Base-by-base conservation (phyloP, 208 protist species). In the Herpetomonas tarakana region DNA sequence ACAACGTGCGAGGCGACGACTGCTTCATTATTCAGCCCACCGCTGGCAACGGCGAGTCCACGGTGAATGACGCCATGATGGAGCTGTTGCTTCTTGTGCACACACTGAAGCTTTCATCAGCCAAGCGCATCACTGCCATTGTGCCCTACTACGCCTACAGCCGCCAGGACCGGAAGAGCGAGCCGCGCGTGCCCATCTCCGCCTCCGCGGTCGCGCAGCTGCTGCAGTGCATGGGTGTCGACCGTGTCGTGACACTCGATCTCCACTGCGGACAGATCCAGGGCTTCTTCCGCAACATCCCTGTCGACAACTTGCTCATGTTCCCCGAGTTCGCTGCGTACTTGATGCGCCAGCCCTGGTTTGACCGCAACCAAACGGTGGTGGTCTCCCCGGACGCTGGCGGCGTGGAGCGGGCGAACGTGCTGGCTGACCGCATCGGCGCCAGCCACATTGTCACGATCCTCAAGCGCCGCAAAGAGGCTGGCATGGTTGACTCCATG, bases 361-460 rank as follows among this genome's bases (percentile, higher is more conserved):
- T 90, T 38, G 87, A 91, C 54, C 67, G 74, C 62, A 73, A 88
- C 50, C 61, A 71, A 21, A 93, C 85, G 0, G 81, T 96, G 21
- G 91, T 99, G 4, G 97, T 98, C 4, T 98, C 96, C 22, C 96
- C 98, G 14, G 98, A 99, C 69, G 96, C 97, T 16, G 97, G 97
- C 53, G 97, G 97, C 58, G 97, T 98, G 49, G 91, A 97, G 78
- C 81, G 97, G 18, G 96, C 96, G 14, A 94, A 88, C 65, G 81
- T 92, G 51, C 59, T 96, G 49, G 91, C 91, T 2, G 88, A 96
- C 60, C 81, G 83, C 57, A 81, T 96, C 50, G 76, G 80, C 29
- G 91, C 91, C 19, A 90, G 80, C 58, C 86, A 92, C 70, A 92
- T 96, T 47, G 91, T 96, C 39, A 96, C 91, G 1, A 96, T 96